Evolutionary conservation across 108 stramenopile species (phyloP).

Genomic region (Cylindrotheca closterium): DNA sequence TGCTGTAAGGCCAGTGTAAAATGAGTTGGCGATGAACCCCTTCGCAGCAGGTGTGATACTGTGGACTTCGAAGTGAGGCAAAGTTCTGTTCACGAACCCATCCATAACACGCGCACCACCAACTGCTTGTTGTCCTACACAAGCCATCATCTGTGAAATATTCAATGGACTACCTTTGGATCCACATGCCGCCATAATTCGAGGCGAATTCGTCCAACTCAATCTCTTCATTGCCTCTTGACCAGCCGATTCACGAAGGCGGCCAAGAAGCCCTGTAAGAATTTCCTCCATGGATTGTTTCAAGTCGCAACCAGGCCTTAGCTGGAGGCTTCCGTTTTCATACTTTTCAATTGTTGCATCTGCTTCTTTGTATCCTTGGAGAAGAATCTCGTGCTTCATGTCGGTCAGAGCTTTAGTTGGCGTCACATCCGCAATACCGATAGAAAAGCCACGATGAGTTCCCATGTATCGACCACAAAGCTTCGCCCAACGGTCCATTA

Average conservation of each 20-base stretch:
- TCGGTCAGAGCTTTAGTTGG: slow-evolving; percentile 71
- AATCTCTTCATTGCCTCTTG: slow-evolving; percentile 93
- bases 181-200: slow-evolving; percentile 99
- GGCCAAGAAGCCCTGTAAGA: slow-evolving; percentile 92
- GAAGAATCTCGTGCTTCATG: slow-evolving; percentile 84
- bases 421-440: slow-evolving; percentile 98
- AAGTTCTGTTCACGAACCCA: slow-evolving; percentile 96
- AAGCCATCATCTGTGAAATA: slow-evolving; percentile 99
- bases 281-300: slow-evolving; percentile 95
- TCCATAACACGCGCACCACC: slow-evolving; percentile 97
- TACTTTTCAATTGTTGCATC: slow-evolving; percentile 84
- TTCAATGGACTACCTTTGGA: slow-evolving; percentile 97
- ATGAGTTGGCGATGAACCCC: slow-evolving; percentile 97
- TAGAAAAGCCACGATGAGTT: slow-evolving; percentile 90
- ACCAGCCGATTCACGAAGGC: slow-evolving; percentile 93
- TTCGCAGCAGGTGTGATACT: slow-evolving; percentile 93
- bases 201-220: slow-evolving; percentile 84
- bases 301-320: slow-evolving; percentile 95
- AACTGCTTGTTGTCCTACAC: slow-evolving; percentile 98
- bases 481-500: slow-evolving; percentile 96
- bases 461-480: slow-evolving; percentile 94
- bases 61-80: slow-evolving; percentile 87
- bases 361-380: slow-evolving; percentile 75
- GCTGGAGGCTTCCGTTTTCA: slow-evolving; percentile 80
- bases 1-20: slow-evolving; percentile 95